Percentiles rank a stretch among this genome's conserved stretches.
Evolutionary conservation across 345 rosid species (phyloP).

Genomic region (Gossypium turneri): DNA sequence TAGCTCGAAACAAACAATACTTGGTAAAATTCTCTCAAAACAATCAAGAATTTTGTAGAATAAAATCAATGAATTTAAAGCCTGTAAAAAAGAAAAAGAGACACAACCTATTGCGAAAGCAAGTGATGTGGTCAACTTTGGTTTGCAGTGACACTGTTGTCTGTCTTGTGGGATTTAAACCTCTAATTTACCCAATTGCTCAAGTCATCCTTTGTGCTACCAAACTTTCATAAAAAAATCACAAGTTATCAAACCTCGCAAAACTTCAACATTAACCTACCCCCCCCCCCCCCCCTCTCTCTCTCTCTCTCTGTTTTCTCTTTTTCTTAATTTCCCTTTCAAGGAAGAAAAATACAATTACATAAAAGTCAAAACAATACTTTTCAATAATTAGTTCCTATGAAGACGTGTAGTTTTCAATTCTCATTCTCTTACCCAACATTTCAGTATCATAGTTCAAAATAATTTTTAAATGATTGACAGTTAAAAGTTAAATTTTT

Average conservation of each 20-base stretch:
- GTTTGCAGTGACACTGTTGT: not conserved
- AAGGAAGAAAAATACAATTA: not conserved
- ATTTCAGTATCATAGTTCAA: no score
- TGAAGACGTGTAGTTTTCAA: not conserved
- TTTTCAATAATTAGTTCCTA: not conserved
- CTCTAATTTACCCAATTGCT: not conserved
- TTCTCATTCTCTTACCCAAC: no score
- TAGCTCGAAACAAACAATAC: no score
- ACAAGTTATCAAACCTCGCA: not conserved
- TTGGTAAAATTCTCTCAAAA: no score
- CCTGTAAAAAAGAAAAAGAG: no score
- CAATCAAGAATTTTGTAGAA: no score
- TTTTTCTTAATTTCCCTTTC: not conserved
- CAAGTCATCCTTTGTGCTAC: not conserved
- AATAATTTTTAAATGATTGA: no score
- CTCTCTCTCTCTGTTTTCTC: no score
- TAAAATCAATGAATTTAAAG: no score
- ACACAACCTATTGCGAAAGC: not conserved
- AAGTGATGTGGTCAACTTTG: not conserved
- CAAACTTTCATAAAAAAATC: not conserved
- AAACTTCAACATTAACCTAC: constrained; percentile 11
- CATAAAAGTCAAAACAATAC: constrained; percentile 3
- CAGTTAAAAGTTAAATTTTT: no score
- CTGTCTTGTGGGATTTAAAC: not conserved
- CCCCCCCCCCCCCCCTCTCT: not conserved